Evolutionary conservation across 345 rosid species (phyloP).

Genomic region (Populus nigra): DNA sequence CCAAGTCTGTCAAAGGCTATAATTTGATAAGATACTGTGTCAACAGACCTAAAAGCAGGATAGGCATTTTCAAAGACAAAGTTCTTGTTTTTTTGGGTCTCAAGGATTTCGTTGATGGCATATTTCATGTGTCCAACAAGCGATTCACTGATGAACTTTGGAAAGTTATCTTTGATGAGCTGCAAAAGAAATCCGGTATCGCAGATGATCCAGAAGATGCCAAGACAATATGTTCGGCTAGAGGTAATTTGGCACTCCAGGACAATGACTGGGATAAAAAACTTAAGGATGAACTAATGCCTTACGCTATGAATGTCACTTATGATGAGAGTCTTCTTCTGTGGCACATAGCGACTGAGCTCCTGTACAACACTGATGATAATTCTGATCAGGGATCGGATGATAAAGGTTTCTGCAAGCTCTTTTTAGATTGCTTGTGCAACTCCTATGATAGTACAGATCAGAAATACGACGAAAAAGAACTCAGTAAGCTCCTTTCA

Average conservation of each 20-base stretch:
- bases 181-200: conserved; percentile 30
- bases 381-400: too few species aligned
- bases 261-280: background rate
- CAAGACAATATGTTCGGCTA: conserved; percentile 44
- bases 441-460: conserved; percentile 25
- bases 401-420: conserved; percentile 34
- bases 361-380: conserved; percentile 26
- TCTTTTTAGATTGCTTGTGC: conserved; percentile 57
- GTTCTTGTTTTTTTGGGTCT: conserved; percentile 30
- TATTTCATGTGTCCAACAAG: conserved; percentile 31
- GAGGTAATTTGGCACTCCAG: conserved; percentile 55
- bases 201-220: conserved; percentile 46
- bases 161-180: conserved; percentile 45
- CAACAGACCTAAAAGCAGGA: conserved; percentile 16
- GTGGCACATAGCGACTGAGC: conserved; percentile 65
- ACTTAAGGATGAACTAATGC: conserved; percentile 21
- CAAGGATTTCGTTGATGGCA: conserved; percentile 33
- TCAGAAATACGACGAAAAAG: background rate
- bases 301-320: conserved; percentile 20
- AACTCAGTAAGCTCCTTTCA: conserved; percentile 43
- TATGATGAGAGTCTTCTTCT: conserved; percentile 25
- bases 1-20: conserved; percentile 40
- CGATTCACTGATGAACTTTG: conserved; percentile 48
- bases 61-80: background rate
- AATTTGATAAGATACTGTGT: conserved; percentile 54